Conservation (phyloP, 2,329 filamentous ascomycete species). For the Fusarium armeniacum region DNA sequence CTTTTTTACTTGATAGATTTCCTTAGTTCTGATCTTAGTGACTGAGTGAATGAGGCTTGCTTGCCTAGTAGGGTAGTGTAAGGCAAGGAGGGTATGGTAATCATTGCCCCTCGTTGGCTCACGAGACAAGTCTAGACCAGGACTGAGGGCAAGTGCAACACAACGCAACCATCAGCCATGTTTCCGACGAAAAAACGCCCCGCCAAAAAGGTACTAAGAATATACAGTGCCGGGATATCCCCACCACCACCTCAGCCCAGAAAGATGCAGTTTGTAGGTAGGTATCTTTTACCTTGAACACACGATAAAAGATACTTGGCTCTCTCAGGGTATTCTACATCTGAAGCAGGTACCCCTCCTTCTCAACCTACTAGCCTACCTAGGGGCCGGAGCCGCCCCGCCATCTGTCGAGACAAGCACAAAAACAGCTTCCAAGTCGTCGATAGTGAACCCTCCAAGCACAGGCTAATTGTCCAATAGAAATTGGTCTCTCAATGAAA, state of each 20-base stretch:
- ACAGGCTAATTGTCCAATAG: slow-evolving; percentile 31
- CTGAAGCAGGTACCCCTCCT: slow-evolving; percentile 15
- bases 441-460: slow-evolving; percentile 22
- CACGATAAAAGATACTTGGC: background rate
- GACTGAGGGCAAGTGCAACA: slow-evolving; percentile 11
- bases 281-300: background rate
- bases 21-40: slow-evolving; percentile 1
- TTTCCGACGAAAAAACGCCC: slow-evolving; percentile 30
- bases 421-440: slow-evolving; percentile 34
- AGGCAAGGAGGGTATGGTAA: slow-evolving; percentile 20
- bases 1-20: slow-evolving; percentile 22
- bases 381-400: slow-evolving; percentile 39
- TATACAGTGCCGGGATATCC: slow-evolving; percentile 25
- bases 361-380: background rate
- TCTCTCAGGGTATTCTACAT: background rate
- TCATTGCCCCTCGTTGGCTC: slow-evolving; percentile 44
- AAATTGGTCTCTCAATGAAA: background rate
- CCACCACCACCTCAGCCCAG: slow-evolving; percentile 26
- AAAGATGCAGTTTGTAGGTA: background rate
- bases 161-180: slow-evolving; percentile 30
- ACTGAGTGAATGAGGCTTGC: slow-evolving; percentile 26
- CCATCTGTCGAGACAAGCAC: slow-evolving; percentile 39
- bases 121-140: slow-evolving; percentile 30
- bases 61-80: slow-evolving; percentile 2
- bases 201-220: slow-evolving; percentile 10